phyloP scores from a whole-genome alignment of 805 yeast genomes.

The Wickerhamomyces chaumierensis region DNA sequence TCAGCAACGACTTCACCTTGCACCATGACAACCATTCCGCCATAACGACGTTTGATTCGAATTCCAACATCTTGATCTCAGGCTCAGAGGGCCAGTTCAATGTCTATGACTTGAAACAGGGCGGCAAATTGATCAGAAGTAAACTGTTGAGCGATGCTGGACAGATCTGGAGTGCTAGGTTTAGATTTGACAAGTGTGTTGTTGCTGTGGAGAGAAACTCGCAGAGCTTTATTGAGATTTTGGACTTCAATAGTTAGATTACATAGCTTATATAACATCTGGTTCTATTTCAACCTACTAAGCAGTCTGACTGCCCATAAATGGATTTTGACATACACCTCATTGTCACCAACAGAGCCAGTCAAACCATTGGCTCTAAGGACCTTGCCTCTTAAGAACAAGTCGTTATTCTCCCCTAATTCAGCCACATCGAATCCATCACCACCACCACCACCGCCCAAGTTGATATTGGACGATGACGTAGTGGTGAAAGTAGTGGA shows the following conservation, averaged over 20 bases:
- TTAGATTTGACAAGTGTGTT: conserved; percentile 73
- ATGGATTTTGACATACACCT: not conserved
- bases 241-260: conserved; percentile 81
- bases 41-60: conserved; percentile 88
- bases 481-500: too few relatives aligned
- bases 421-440: too few relatives aligned
- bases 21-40: conserved; percentile 75
- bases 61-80: conserved; percentile 71
- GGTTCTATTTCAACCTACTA: not conserved
- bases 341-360: not conserved
- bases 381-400: not conserved
- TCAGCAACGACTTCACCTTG: conserved; percentile 51
- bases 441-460: too few relatives aligned
- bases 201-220: conserved; percentile 79
- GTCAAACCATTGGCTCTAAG: not conserved
- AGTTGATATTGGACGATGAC: too few relatives aligned
- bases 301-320: not conserved
- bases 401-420: not conserved
- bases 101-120: conserved; percentile 69
- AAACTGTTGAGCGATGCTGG: conserved; percentile 60
- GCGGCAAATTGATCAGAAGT: conserved; percentile 57
- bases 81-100: conserved; percentile 85
- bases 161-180: conserved; percentile 90
- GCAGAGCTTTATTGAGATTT: conserved; percentile 69
- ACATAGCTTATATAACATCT: too few relatives aligned